Base-by-base conservation (phyloP, 306 rosid species). In the Dryas drummondii region DNA sequence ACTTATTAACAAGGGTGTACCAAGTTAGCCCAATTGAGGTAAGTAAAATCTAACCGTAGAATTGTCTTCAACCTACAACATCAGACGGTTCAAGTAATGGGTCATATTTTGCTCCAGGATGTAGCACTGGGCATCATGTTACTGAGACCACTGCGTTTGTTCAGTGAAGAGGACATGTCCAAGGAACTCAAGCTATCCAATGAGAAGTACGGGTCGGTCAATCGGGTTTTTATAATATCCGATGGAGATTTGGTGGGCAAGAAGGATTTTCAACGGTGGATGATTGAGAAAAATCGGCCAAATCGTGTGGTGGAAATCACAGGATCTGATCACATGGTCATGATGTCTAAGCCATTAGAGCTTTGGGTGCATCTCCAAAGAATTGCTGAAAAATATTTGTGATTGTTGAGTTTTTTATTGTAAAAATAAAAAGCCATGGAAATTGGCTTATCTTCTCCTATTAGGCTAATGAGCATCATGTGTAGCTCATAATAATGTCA, bases 281-380 rank as follows among this genome's bases (percentile, higher is more conserved):
- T 84, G 88, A 52, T 84, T 4, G 19, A 57, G 26, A 71, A 64
- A 8, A 85, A 87, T 37, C 70, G 45, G 41, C 91, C 91, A 2
- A 7, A 83, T 48, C 19, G 9, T 48, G 80, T 78, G 63, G 69
- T 70, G 12, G 67, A 78, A 58, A 69, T 87, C 32, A 17, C 5
- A 17, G 82, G 80, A 40, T 78, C 89, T 1, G 81, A 87, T 62
- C 87, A 85, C 45, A 85, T 81, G 83, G 80, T 81, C 60, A 78
- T 87, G 87, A 62, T 78, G 66, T 87, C 87, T 7, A 82, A 83
- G 59, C 84, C 86, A 10, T 5, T 61, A 15, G 49, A 80, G 51
- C 79, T 87, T 12, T 80, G 58, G 60, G 58, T 14, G 55, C 79
- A 60, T 45, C 73, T 84, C 11, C 68, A 66, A 54, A 11, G 2